phyloP scores from a whole-genome alignment of 2,329 filamentous ascomycete genomes.

The Ophiostoma ulmi region DNA sequence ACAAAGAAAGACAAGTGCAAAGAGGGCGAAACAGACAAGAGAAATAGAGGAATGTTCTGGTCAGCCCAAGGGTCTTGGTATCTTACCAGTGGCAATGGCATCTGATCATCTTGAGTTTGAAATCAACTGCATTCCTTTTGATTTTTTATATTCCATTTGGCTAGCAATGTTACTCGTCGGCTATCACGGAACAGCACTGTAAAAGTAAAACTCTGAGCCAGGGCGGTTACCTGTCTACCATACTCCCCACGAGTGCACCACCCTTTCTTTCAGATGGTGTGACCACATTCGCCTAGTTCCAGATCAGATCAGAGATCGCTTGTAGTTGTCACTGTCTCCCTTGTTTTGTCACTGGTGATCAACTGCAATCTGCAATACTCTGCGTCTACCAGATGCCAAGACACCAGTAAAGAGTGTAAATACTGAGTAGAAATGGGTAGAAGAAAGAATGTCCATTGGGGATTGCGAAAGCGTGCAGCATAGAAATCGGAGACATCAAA shows the following conservation, averaged over 20 bases:
- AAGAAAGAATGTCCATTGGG: background rate
- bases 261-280: background rate
- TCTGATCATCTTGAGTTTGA: background rate
- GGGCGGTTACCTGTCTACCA: background rate
- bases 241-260: background rate
- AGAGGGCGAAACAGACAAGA: background rate
- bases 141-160: background rate
- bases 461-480: no score
- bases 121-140: background rate
- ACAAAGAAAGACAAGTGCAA: no score
- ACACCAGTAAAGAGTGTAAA: background rate
- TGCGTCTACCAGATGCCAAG: background rate
- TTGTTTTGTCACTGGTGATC: no score
- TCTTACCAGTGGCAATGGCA: background rate
- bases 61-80: background rate
- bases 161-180: background rate
- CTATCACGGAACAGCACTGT: slow-evolving; percentile 6
- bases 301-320: background rate
- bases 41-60: background rate
- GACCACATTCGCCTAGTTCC: background rate
- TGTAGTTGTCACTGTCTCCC: background rate
- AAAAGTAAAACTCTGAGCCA: background rate
- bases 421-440: background rate
- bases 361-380: background rate
- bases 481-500: background rate